Evolutionary conservation across 2,329 filamentous ascomycete species (phyloP), one percentile per base, ranked within the genome.

Genomic region (Stachybotrys chlorohalonatus): DNA sequence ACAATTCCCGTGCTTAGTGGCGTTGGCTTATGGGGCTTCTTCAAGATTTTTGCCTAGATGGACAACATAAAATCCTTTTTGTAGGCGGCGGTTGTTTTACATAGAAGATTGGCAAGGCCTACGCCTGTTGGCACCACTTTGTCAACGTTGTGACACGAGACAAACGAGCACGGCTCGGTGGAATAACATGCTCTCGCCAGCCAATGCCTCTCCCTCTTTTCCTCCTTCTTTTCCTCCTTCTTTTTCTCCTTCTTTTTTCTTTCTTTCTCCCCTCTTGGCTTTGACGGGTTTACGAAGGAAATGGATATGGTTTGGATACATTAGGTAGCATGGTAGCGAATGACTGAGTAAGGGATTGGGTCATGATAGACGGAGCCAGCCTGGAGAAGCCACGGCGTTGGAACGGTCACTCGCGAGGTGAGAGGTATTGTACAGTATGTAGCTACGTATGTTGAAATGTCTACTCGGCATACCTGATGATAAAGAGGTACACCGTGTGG

Each of bases 1-100:
- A 97, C 93, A 52, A 99, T 99, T 70, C 94, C 94, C 2, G 84
- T 95, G 31, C 77, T 99, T 52, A 96, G 90, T 67, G 91, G 92
- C 30, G 73, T 90, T 49, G 92, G 92, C 7, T 84, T 99, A 57
- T 96, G 89, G 86, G 88, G 87, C 0, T 96, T 99, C 69, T 78
- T 97, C 63, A 95, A 89, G 74, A 70, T 91, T 51, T 96, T 96
- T 77, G 86, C 86, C 53, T 84, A 75, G 68, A 61, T 31, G 46
- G n/a, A n/a, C 39, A 4, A 24, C 24, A 24, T 42, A 2, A 42
- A 13, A 13, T 13, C 13, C 13, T 42, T 42, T 42, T 42, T 42
- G 36, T 42, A 13, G 36, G 36, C 6, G 36, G 36, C 6, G 36
- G 36, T 2, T 42, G 36, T 42, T 42, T 42, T 13, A 9, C 13